Percentiles rank a stretch among this genome's conserved stretches.
These are phyloP conservation scores for Citrus unshiu DNA, from an alignment of 345 rosid species.

Conservation along the genomic window DNA sequence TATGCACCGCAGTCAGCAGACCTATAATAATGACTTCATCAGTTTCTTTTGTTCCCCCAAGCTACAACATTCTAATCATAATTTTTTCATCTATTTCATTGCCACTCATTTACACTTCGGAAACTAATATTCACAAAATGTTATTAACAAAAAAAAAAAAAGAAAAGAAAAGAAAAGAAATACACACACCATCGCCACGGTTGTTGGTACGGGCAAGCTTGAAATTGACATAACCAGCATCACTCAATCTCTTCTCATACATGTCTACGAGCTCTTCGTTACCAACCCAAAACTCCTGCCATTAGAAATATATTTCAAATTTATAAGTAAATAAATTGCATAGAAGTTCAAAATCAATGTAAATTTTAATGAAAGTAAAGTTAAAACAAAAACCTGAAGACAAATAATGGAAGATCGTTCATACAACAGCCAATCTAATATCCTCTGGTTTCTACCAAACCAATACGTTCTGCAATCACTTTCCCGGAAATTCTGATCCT, in stretches of 20 bases:
- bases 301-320: background rate
- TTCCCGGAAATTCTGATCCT: slow-evolving; percentile 72
- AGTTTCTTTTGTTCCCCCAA: too few species aligned
- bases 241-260: slow-evolving; percentile 79
- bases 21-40: slow-evolving; percentile 25
- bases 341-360: background rate
- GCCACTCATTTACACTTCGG: background rate
- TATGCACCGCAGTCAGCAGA: slow-evolving; percentile 71
- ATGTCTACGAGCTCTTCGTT: slow-evolving; percentile 81
- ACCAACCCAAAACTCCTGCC: slow-evolving; percentile 91
- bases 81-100: too few species aligned
- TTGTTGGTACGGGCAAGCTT: slow-evolving; percentile 90
- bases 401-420: slow-evolving; percentile 90
- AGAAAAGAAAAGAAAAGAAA: background rate
- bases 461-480: slow-evolving; percentile 70
- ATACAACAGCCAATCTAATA: slow-evolving; percentile 69
- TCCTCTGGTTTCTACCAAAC: slow-evolving; percentile 71
- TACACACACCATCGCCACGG: slow-evolving; percentile 75
- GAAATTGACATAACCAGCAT: slow-evolving; percentile 77
- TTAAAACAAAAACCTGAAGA: slow-evolving; percentile 55
- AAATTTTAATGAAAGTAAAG: background rate
- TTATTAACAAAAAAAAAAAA: background rate
- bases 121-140: background rate
- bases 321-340: background rate
- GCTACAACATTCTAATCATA: too few species aligned